A percentile compares a stretch with the other conserved stretches of the same genome.
phyloP scores from a whole-genome alignment of 805 yeast genomes.

The Barnettozyma salicaria region DNA sequence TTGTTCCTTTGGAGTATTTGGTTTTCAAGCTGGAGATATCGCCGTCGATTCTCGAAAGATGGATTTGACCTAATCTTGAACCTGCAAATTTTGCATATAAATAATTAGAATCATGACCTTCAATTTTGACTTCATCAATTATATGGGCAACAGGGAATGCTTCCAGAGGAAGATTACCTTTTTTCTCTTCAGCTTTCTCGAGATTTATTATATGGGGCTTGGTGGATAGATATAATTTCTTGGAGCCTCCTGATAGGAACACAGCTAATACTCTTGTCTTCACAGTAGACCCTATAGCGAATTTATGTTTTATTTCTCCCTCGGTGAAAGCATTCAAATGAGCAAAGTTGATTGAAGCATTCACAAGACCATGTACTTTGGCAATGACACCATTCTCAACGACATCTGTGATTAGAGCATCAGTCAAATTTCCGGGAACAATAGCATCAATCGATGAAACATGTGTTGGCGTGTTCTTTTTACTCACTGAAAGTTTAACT shows the following conservation, averaged over 20 bases:
- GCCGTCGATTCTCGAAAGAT: slow-evolving; percentile 60
- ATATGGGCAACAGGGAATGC: slow-evolving; percentile 76
- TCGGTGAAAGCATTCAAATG: slow-evolving; percentile 48
- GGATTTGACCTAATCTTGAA: slow-evolving; percentile 63
- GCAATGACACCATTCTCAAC: slow-evolving; percentile 59
- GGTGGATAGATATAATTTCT: slow-evolving; percentile 58
- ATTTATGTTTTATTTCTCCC: slow-evolving; percentile 52
- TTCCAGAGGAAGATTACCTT: slow-evolving; percentile 37
- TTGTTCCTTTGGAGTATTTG: slow-evolving; percentile 56
- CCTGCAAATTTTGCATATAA: slow-evolving; percentile 54
- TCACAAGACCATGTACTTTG: slow-evolving; percentile 67
- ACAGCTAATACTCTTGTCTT: slow-evolving; percentile 68
- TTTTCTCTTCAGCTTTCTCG: slow-evolving; percentile 16
- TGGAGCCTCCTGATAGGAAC: slow-evolving; percentile 44
- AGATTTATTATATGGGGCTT: slow-evolving; percentile 48
- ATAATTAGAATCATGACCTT: slow-evolving; percentile 53
- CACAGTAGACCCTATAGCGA: slow-evolving; percentile 58
- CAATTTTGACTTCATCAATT: slow-evolving; percentile 50
- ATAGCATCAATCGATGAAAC: slow-evolving; percentile 74
- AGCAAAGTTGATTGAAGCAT: slow-evolving; percentile 62
- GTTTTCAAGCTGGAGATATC: slow-evolving; percentile 35
- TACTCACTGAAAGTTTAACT: slow-evolving; percentile 40
- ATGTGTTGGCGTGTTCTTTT: slow-evolving; percentile 44
- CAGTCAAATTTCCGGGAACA: slow-evolving; percentile 79
- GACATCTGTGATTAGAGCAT: slow-evolving; percentile 60